Conservation (phyloP, 148 eudicot genomes). For the Diospyros kaki region DNA sequence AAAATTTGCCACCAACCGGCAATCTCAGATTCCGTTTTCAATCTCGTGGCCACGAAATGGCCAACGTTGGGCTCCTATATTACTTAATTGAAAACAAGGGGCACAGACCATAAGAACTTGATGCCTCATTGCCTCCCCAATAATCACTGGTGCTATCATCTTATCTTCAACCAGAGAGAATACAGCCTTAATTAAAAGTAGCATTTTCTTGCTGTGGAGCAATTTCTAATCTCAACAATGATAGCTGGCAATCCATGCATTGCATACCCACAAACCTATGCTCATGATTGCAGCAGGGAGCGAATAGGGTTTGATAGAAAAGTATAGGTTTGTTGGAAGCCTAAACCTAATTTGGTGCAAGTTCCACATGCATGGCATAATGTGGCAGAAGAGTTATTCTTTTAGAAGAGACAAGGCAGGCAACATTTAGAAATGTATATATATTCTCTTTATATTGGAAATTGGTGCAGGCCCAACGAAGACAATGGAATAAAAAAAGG, state of each 20-base stretch:
- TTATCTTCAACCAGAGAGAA: too few species aligned
- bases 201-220: background rate
- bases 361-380: background rate
- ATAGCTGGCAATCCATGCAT: slow-evolving; percentile 16
- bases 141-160: slow-evolving; percentile 6
- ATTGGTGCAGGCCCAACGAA: slow-evolving; percentile 6
- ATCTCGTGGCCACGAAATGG: slow-evolving; percentile 7
- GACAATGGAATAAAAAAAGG: slow-evolving; percentile 2
- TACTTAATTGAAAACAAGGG: slow-evolving; percentile 4
- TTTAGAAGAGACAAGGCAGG: slow-evolving; percentile 15
- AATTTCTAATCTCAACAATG: background rate
- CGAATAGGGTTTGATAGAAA: background rate
- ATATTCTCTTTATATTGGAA: slow-evolving; percentile 2
- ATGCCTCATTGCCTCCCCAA: slow-evolving; percentile 3
- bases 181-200: background rate
- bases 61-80: slow-evolving; percentile 12
- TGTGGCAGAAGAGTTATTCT: slow-evolving; percentile 12
- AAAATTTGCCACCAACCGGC: slow-evolving; percentile 11
- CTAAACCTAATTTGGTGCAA: background rate
- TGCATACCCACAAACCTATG: too few species aligned
- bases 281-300: background rate
- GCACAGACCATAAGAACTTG: slow-evolving; percentile 2
- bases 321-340: background rate
- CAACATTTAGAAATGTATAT: slow-evolving; percentile 6
- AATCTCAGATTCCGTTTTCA: background rate